A percentile compares a stretch with the other conserved stretches of the same genome.
Conservation (phyloP, 768 basidiomycete species). For the Russula vinacea region DNA sequence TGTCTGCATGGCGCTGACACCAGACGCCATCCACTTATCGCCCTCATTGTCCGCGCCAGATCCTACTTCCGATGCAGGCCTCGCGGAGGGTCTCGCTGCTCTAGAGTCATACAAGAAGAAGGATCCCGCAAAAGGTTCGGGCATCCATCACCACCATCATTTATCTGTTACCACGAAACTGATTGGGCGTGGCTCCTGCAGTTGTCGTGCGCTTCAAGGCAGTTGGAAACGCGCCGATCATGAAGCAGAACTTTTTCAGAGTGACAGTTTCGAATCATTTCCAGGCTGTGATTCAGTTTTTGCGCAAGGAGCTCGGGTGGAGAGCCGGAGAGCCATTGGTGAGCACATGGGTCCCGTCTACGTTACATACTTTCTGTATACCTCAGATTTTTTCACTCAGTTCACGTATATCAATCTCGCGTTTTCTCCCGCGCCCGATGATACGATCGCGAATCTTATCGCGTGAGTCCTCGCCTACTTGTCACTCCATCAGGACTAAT, state of each 20-base stretch:
- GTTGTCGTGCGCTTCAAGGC: slow-evolving; percentile 98
- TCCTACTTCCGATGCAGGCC: slow-evolving; percentile 19
- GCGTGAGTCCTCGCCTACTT: slow-evolving; percentile 40
- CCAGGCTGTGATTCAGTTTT: slow-evolving; percentile 90
- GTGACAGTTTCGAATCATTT: slow-evolving; percentile 93
- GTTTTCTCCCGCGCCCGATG: slow-evolving; percentile 74
- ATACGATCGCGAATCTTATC: slow-evolving; percentile 70
- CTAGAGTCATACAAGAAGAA: slow-evolving; percentile 86
- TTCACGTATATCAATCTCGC: slow-evolving; percentile 78
- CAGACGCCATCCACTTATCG: slow-evolving; percentile 22
- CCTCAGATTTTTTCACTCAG: slow-evolving; percentile 35
- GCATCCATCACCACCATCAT: not conserved
- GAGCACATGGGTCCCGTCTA: slow-evolving; percentile 31
- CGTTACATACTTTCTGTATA: not conserved
- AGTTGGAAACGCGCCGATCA: slow-evolving; percentile 95
- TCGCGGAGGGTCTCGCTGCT: slow-evolving; percentile 59
- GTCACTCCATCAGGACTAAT: not conserved
- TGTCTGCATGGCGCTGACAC: slow-evolving; percentile 23
- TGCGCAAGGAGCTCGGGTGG: slow-evolving; percentile 86
- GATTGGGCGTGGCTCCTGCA: slow-evolving; percentile 35
- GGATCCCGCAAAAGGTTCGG: slow-evolving; percentile 69
- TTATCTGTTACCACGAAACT: too few relatives aligned
- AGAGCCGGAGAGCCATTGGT: slow-evolving; percentile 84
- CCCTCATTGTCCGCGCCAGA: slow-evolving; percentile 10
- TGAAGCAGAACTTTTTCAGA: slow-evolving; percentile 99